These are phyloP conservation scores for Paramecium sonneborni DNA, from an alignment of 73 alveolate genomes.

Conservation along the genomic window DNA sequence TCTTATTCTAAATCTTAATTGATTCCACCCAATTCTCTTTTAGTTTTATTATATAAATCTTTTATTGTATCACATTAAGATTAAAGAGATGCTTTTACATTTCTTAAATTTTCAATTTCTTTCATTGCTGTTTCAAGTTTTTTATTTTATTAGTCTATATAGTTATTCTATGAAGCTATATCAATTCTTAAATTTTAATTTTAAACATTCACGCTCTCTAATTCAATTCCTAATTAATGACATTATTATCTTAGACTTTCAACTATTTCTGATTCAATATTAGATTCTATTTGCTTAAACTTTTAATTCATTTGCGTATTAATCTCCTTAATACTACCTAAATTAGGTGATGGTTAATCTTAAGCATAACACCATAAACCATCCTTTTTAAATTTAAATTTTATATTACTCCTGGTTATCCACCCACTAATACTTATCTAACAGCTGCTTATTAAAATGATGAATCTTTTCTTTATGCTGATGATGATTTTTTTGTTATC, in stretches of 20 bases:
- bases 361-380: slow-evolving; percentile 23
- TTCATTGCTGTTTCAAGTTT: slow-evolving; percentile 17
- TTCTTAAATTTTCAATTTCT: slow-evolving; percentile 20
- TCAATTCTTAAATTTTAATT: slow-evolving; percentile 25
- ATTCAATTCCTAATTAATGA: slow-evolving; percentile 29
- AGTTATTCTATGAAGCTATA: slow-evolving; percentile 9
- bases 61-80: slow-evolving; percentile 32
- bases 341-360: background rate
- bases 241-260: slow-evolving; percentile 13
- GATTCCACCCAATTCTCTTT: slow-evolving; percentile 28
- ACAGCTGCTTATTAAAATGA: slow-evolving; percentile 45
- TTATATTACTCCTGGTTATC: slow-evolving; percentile 28
- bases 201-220: slow-evolving; percentile 26
- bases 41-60: slow-evolving; percentile 27
- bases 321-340: background rate
- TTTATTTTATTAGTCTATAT: background rate
- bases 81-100: slow-evolving; percentile 17
- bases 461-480: slow-evolving; percentile 44
- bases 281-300: slow-evolving; percentile 4
- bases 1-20: background rate
- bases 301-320: background rate
- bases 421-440: slow-evolving; percentile 31
- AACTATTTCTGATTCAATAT: slow-evolving; percentile 44
- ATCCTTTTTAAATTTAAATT: background rate
- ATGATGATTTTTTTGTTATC: background rate